Conservation (phyloP, 192 early-diverging fungal species). For the Linnemannia elongata region DNA sequence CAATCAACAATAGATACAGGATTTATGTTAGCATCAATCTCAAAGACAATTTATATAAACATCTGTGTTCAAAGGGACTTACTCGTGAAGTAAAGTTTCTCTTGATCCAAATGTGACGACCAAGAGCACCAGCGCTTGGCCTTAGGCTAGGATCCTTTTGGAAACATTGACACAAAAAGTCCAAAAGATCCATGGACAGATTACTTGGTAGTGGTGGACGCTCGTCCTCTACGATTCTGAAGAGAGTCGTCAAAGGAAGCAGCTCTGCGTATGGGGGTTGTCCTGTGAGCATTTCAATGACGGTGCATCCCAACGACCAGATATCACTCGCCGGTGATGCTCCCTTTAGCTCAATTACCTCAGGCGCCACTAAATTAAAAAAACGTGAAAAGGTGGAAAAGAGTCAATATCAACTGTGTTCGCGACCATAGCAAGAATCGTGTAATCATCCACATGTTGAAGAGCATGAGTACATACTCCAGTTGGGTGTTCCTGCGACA, state of each 20-base stretch:
- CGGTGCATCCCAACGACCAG: constrained; percentile 94
- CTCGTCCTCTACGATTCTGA: constrained; percentile 94
- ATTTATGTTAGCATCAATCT: background rate
- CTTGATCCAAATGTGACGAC: constrained; percentile 84
- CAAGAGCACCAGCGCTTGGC: constrained; percentile 79
- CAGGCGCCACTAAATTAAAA: constrained; percentile 77
- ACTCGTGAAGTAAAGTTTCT: constrained; percentile 56
- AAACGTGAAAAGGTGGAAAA: background rate
- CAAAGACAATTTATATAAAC: background rate
- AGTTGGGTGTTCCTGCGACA: constrained; percentile 88
- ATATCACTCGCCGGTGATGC: constrained; percentile 93
- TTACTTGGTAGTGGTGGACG: constrained; percentile 87
- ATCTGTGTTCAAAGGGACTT: background rate
- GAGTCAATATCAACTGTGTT: background rate
- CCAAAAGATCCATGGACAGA: constrained; percentile 81
- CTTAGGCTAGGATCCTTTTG: constrained; percentile 82
- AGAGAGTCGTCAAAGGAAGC: constrained; percentile 91
- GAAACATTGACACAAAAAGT: constrained; percentile 90
- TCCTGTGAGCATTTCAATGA: constrained; percentile 94
- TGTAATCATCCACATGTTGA: background rate
- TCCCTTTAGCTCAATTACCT: constrained; percentile 92
- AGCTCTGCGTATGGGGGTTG: constrained; percentile 91
- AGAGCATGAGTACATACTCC: constrained; percentile 65
- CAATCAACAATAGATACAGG: background rate
- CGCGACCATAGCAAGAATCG: background rate